These are phyloP conservation scores for Vigna angularis DNA, from an alignment of 306 rosid genomes.

Conservation along the genomic window DNA sequence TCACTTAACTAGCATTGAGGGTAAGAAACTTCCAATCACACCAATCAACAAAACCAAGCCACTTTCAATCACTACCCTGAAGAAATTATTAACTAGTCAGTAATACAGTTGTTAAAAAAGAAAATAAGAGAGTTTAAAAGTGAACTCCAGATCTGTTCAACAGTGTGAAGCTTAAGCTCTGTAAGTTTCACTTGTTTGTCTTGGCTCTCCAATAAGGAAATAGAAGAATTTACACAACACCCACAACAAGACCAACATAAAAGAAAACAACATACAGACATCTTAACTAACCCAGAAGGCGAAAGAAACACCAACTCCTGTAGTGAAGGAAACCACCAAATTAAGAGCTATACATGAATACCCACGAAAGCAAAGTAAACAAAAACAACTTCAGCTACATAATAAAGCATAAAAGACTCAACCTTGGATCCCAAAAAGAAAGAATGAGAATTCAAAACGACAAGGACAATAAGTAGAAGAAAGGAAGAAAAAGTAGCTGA, in stretches of 20 bases:
- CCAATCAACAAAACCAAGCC: constrained; percentile 26
- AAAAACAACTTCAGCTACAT: constrained; percentile 21
- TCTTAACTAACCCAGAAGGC: constrained; percentile 10
- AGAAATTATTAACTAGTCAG: not conserved
- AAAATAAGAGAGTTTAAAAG: not conserved
- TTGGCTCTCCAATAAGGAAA: not conserved
- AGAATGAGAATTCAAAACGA: not conserved
- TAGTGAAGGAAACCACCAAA: constrained; percentile 15
- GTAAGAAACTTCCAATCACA: constrained; percentile 17
- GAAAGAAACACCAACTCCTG: constrained; percentile 10
- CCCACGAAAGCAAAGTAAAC: not conserved
- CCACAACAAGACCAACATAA: not conserved
- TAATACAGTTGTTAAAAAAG: not conserved
- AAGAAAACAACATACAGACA: not conserved
- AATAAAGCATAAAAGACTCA: not conserved
- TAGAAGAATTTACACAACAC: constrained; percentile 1
- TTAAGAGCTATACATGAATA: not conserved
- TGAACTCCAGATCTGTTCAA: constrained; percentile 42
- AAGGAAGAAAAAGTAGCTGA: constrained; percentile 12
- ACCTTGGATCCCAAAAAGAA: constrained; percentile 24
- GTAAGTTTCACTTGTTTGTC: not conserved
- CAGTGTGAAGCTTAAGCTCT: constrained; percentile 6
- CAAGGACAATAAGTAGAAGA: not conserved
- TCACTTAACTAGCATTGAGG: constrained; percentile 11
- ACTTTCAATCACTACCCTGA: not conserved